These are phyloP conservation scores for Cerioporus squamosus DNA, from an alignment of 1,284 basidiomycete species.

Conservation along the genomic window DNA sequence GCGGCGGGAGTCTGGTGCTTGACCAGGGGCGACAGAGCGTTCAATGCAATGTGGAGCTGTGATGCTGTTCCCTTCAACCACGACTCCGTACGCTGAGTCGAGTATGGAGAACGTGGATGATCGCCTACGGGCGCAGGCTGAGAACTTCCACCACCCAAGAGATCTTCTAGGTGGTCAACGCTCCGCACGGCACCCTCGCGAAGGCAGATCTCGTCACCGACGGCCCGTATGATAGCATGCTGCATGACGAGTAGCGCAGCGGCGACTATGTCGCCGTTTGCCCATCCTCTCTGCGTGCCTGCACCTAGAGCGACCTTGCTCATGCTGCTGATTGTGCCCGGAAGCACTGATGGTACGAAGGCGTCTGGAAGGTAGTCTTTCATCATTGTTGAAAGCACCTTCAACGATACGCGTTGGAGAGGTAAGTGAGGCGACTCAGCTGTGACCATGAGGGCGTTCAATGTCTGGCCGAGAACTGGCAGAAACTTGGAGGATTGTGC, in stretches of 20 bases:
- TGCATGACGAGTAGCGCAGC: conserved; percentile 62
- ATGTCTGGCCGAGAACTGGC: conserved; percentile 83
- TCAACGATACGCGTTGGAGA: conserved; percentile 69
- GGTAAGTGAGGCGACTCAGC: conserved; percentile 58
- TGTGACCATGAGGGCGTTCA: conserved; percentile 69
- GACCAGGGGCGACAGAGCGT: conserved; percentile 59
- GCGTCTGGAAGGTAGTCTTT: conserved; percentile 62
- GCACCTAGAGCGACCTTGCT: conserved; percentile 66
- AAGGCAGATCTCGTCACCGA: conserved; percentile 70
- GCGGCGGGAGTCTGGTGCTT: conserved; percentile 71
- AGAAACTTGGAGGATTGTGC: conserved; percentile 57
- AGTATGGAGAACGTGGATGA: conserved; percentile 38
- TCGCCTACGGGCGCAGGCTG: conserved; percentile 11
- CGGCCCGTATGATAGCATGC: conserved; percentile 55
- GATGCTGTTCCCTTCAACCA: conserved; percentile 70
- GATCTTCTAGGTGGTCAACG: conserved; percentile 64
- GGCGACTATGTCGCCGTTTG: conserved; percentile 66
- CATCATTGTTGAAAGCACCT: conserved; percentile 62
- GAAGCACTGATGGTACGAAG: conserved; percentile 77
- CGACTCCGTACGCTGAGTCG: conserved; percentile 53
- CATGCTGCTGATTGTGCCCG: conserved; percentile 80
- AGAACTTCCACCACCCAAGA: conserved; percentile 20
- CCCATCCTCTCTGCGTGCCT: conserved; percentile 57
- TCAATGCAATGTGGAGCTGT: conserved; percentile 72
- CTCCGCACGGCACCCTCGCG: conserved; percentile 59